phyloP scores from a whole-genome alignment of 805 yeast species.

The Blastobotrys mokoenaii region DNA sequence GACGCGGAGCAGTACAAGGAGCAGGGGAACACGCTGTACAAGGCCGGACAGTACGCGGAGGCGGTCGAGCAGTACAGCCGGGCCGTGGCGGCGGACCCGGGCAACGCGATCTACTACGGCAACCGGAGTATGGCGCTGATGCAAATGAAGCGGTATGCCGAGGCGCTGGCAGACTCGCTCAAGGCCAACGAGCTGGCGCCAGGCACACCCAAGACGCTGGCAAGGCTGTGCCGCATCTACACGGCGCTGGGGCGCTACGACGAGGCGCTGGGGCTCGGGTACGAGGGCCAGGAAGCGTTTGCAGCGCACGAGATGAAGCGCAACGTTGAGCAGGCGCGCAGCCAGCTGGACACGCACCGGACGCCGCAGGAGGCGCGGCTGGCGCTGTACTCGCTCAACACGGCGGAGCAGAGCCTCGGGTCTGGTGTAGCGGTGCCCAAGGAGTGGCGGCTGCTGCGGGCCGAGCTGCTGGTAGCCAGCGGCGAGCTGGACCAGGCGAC shows the following conservation, averaged over 20 bases:
- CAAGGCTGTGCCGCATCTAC: constrained; percentile 30
- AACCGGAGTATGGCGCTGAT: constrained; percentile 33
- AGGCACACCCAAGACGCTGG: constrained; percentile 26
- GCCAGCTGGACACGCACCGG: constrained; percentile 18
- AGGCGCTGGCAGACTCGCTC: constrained; percentile 29
- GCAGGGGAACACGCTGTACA: constrained; percentile 32
- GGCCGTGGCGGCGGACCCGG: constrained; percentile 32
- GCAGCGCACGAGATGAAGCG: constrained; percentile 30
- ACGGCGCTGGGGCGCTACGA: constrained; percentile 29
- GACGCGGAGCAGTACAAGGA: constrained; percentile 25
- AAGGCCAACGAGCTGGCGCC: constrained; percentile 26
- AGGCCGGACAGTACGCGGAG: constrained; percentile 25
- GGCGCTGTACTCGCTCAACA: constrained; percentile 30
- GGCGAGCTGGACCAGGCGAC: constrained; percentile 31
- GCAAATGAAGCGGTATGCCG: constrained; percentile 26
- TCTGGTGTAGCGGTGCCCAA: constrained; percentile 27
- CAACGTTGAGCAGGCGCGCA: constrained; percentile 28
- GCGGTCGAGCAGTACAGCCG: constrained; percentile 27
- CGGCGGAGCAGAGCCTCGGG: constrained; percentile 32
- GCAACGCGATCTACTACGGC: constrained; percentile 29
- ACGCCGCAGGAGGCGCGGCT: constrained; percentile 8
- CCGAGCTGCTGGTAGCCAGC: constrained; percentile 19
- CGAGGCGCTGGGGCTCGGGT: constrained; percentile 26
- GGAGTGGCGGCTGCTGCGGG: constrained; percentile 29
- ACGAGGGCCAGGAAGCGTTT: constrained; percentile 18